Percentiles rank a stretch among this genome's conserved stretches.
Evolutionary conservation across 2,329 filamentous ascomycete genomes (phyloP).

Genomic region (Pseudomassariella vexata): DNA sequence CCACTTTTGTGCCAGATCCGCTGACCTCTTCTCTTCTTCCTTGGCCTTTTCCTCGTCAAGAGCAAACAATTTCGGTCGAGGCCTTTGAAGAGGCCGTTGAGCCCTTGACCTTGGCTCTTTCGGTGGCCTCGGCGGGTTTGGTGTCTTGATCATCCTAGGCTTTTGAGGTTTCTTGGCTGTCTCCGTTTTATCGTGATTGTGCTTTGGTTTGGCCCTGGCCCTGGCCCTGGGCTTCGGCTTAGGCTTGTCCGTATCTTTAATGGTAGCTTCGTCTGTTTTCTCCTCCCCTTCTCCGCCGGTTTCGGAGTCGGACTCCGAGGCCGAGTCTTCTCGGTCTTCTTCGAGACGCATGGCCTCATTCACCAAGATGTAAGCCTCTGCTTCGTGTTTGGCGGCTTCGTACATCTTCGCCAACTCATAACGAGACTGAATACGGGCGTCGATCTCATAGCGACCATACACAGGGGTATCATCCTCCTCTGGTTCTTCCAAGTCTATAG

Average conservation of each 20-base stretch:
- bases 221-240: not conserved
- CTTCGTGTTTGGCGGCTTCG: constrained; percentile 65
- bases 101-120: no score
- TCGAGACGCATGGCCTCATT: constrained; percentile 68
- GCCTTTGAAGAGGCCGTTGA: no score
- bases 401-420: constrained; percentile 80
- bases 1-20: constrained; percentile 26
- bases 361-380: constrained; percentile 71
- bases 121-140: no score
- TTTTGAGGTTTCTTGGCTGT: no score
- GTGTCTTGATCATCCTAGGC: not conserved
- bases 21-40: constrained; percentile 24
- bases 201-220: not conserved
- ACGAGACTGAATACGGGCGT: constrained; percentile 59
- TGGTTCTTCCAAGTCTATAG: constrained; percentile 70
- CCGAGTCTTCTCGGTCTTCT: constrained; percentile 30
- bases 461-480: constrained; percentile 54
- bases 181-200: not conserved
- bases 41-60: constrained; percentile 20
- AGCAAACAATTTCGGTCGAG: constrained; percentile 23
- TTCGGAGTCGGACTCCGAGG: constrained; percentile 2
- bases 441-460: no score
- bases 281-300: not conserved
- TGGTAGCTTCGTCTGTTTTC: constrained; percentile 2
- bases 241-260: not conserved